Conservation (phyloP, 108 stramenopile genomes). For the Fistulifera solaris region DNA sequence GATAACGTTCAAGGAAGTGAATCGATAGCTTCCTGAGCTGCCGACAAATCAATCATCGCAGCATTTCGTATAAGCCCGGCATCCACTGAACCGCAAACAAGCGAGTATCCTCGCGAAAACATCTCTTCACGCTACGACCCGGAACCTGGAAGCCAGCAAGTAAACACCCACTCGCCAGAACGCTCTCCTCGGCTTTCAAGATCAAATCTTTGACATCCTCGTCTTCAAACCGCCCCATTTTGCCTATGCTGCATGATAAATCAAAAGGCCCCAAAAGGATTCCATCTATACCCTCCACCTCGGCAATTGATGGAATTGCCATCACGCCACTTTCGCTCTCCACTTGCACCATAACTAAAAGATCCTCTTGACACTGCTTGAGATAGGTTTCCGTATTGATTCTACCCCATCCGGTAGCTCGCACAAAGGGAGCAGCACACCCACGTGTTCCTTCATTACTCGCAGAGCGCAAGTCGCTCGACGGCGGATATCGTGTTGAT, state of each 20-base stretch:
- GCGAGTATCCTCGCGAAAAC: constrained; percentile 17
- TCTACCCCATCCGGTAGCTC: constrained; percentile 17
- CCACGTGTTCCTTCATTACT: constrained; percentile 13
- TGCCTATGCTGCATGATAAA: constrained; percentile 20
- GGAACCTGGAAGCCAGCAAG: constrained; percentile 20
- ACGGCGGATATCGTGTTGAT: constrained; percentile 20
- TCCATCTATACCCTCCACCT: constrained; percentile 19
- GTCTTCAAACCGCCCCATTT: constrained; percentile 24
- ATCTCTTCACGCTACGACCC: constrained; percentile 9
- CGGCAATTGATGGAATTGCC: constrained; percentile 14
- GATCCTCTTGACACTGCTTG: constrained; percentile 11
- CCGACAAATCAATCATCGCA: constrained; percentile 5
- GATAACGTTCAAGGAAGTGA: too few relatives aligned
- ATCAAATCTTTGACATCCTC: constrained; percentile 14
- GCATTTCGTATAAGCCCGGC: constrained; percentile 16
- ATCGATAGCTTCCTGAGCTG: too few relatives aligned
- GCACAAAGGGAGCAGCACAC: constrained; percentile 22
- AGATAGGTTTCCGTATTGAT: constrained; percentile 5
- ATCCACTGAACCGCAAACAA: constrained; percentile 21
- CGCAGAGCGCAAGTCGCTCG: neutral
- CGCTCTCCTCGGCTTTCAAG: constrained; percentile 13
- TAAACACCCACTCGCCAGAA: constrained; percentile 6
- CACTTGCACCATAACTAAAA: constrained; percentile 22
- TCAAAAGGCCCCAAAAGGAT: constrained; percentile 29
- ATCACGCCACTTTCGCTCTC: constrained; percentile 14